Base-by-base conservation (phyloP, 1,284 basidiomycete species). In the Singerocomus inundabilis region DNA sequence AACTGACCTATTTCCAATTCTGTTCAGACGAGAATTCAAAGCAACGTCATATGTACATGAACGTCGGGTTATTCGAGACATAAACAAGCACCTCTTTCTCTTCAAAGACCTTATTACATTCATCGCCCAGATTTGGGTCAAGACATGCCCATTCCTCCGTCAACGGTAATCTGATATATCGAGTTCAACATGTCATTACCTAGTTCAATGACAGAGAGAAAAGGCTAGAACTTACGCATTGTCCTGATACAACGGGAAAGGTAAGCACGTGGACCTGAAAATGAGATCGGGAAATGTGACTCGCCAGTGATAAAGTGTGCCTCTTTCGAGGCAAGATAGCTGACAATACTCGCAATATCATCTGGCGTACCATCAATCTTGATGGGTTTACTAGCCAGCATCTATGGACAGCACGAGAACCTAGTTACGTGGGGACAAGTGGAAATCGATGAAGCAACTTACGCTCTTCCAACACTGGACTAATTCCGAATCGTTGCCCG, bases 301-400 rank as follows among this genome's bases (percentile, higher is more conserved):
- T 40, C 18, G 7, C 50, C 50, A 1, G 35, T 52, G 43, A 44
- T 44, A 13, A 43, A 44, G 25, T 44, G 43, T 16, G 57, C 54
- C 15, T 61, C 57, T n/a, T 54, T 41, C 3, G 59, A 61, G 12
- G 49, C 59, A 1, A 61, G 45, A 39, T 57, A 61, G 16, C 57
- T 60, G 3, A 59, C 57, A 9, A 59, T 38, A 25, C 47, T 44
- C 15, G 54, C 57, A 5, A 59, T 25, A 6, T 59, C 57, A 18
- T 59, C 59, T 4, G 59, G 57, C 5, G 44, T 33, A 12, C 37
- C 32, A 2, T 31, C 15, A 4, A 24, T 18, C 24, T 38, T 32
- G 15, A 55, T 24, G 9, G 24, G 8, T 31, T 12, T 26, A 5
- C 4, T 25, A 11, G 12, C 5, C 1, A 10, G 1, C 13, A 25